These are phyloP conservation scores for Camillea tinctor DNA, from an alignment of 2,329 filamentous ascomycete genomes.

Conservation along the genomic window DNA sequence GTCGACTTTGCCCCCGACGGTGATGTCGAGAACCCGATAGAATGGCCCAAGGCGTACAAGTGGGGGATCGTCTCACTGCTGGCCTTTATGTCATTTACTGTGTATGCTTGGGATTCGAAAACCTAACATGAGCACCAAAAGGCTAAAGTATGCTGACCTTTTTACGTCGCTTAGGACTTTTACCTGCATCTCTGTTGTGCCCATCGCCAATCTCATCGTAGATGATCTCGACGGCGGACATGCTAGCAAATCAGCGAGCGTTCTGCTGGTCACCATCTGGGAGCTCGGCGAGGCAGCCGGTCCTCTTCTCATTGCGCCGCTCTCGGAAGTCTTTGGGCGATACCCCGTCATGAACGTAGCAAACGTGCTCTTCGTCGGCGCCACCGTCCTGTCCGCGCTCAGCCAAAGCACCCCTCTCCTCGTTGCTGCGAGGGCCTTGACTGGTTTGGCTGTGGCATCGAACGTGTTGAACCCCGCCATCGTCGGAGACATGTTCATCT, in stretches of 20 bases:
- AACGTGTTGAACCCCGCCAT: conserved; percentile 64
- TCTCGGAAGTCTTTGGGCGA: conserved; percentile 61
- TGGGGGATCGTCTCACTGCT: conserved; percentile 53
- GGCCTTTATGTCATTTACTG: conserved; percentile 54
- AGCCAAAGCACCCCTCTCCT: conserved; percentile 46
- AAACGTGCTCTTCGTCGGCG: conserved; percentile 50
- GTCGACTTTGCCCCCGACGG: conserved; percentile 46
- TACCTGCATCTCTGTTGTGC: conserved; percentile 56
- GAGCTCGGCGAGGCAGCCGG: conserved; percentile 65
- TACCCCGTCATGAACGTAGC: conserved; percentile 52
- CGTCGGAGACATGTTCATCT: conserved; percentile 60
- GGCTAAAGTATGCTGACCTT: neutral
- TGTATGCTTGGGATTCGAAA: conserved; percentile 38
- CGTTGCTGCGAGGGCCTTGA: conserved; percentile 54
- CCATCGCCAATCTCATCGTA: conserved; percentile 51
- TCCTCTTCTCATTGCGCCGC: conserved; percentile 58
- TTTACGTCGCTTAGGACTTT: conserved; percentile 44
- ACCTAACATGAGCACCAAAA: neutral
- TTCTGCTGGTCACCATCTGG: conserved; percentile 69
- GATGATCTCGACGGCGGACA: conserved; percentile 42
- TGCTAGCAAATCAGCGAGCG: conserved; percentile 45
- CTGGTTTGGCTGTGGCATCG: conserved; percentile 61
- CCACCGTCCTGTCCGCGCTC: conserved; percentile 48
- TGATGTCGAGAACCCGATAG: conserved; percentile 50
- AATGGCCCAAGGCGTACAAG: conserved; percentile 53